Base-by-base conservation (phyloP, 1,284 basidiomycete species). In the Austroboletus rostrupii region DNA sequence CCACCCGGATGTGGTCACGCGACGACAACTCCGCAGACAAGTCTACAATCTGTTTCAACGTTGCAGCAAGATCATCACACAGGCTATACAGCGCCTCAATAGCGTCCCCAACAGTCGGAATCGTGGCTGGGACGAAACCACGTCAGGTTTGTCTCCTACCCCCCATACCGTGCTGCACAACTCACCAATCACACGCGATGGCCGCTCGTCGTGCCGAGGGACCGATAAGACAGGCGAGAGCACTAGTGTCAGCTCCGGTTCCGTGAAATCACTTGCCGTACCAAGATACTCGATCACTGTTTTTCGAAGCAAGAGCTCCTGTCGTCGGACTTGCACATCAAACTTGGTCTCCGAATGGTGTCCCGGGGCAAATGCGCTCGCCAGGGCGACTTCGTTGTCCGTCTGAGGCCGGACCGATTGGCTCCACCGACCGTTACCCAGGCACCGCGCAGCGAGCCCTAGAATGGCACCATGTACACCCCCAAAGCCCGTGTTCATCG, bases 391-490 rank as follows among this genome's bases (percentile, higher is more conserved):
- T 65, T 95, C 92, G 1, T 72, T 69, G 43, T 94, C 90, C 7
- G 81, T 87, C 50, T 81, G 76, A 0, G 91, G 90, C 32, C 77
- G 68, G 1, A 93, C 72, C 26, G 70, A 70, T 23, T 79, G 72
- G 21, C 77, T 75, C 78, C 84, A 88, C 43, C 74, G 74, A 11
- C 79, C 75, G 37, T 72, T 73, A 17, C 83, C 81, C n/a, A 97
- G 77, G 60, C 81, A 87, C 56, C 80, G 78, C 19, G 92, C 85
- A 0, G 91, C 85, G 1, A 97, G 72, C 10, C 78, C 77, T 13
- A 96, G 74, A 17, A 96, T 81, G 0, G 92, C 86, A 3, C 81
- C 75, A 64, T 98, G 94, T 52, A 96, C 79, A 0, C 83, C 80
- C 4, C 92, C 92, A 62, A 92, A 93, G 5, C 87, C 85, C 3